Conservation (phyloP, 2,329 filamentous ascomycete species). For the Verticillium albo-atrum region DNA sequence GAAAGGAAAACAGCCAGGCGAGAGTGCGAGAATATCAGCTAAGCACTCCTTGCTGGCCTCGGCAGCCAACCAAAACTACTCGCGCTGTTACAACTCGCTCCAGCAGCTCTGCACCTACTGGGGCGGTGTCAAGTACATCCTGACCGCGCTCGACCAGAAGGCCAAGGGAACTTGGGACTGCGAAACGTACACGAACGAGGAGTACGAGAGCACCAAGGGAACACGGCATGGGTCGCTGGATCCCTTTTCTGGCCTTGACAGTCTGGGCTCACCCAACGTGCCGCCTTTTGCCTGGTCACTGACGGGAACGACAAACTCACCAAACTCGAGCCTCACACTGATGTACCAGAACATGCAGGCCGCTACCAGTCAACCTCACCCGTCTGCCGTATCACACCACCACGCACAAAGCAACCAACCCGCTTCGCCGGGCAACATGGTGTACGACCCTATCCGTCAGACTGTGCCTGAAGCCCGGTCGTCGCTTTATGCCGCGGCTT, state of each 20-base stretch:
- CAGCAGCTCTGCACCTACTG: constrained; percentile 80
- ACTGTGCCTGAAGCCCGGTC: constrained; percentile 43
- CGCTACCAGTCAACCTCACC: constrained; percentile 19
- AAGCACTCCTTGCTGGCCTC: constrained; percentile 76
- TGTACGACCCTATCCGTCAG: constrained; percentile 56
- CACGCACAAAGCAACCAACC: constrained; percentile 25
- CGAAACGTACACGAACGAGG: constrained; percentile 63
- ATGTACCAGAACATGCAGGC: constrained; percentile 62
- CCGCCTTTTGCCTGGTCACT: constrained; percentile 74
- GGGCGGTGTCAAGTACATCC: constrained; percentile 81
- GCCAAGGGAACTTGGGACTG: constrained; percentile 81
- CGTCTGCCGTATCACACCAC: constrained; percentile 24
- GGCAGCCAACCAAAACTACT: constrained; percentile 82
- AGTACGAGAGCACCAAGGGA: constrained; percentile 66
- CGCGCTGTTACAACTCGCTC: constrained; percentile 78
- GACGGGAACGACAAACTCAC: constrained; percentile 83
- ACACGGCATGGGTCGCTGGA: not conserved
- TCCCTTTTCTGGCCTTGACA: constrained; percentile 36
- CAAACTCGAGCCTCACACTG: constrained; percentile 76
- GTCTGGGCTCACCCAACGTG: constrained; percentile 42
- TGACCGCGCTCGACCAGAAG: constrained; percentile 83
- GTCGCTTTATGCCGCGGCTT: constrained; percentile 43
- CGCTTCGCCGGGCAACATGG: constrained; percentile 44
- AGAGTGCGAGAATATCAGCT: constrained; percentile 28
- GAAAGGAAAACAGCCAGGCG: constrained; percentile 6